Conservation (phyloP, 495 filamentous ascomycete genomes). For the Clavariopsis aquatica region DNA sequence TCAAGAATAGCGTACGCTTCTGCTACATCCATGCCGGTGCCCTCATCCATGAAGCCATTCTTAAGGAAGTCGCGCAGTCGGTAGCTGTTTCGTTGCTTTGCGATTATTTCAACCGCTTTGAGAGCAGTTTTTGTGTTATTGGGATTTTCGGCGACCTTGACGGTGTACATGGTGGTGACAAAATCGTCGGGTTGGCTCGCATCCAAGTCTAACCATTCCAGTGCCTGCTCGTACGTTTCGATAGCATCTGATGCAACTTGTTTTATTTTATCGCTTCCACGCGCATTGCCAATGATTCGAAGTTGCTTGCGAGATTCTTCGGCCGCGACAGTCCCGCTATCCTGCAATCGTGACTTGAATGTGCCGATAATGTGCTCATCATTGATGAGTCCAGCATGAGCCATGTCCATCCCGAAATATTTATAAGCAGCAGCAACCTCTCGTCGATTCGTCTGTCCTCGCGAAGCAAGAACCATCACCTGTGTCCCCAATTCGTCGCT, state of each 20-base stretch:
- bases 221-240: slow-evolving; percentile 62
- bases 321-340: slow-evolving; percentile 49
- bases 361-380: slow-evolving; percentile 61
- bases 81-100: slow-evolving; percentile 56
- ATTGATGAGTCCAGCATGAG: slow-evolving; percentile 44
- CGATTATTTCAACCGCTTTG: slow-evolving; percentile 60
- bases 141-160: slow-evolving; percentile 56
- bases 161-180: slow-evolving; percentile 58
- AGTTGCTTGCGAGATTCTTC: slow-evolving; percentile 55
- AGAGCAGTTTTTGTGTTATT: slow-evolving; percentile 52
- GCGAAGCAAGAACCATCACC: slow-evolving; percentile 47
- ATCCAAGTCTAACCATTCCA: slow-evolving; percentile 58
- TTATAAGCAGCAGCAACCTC: slow-evolving; percentile 54
- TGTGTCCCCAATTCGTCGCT: slow-evolving; percentile 49
- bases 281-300: slow-evolving; percentile 57
- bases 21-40: slow-evolving; percentile 58
- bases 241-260: slow-evolving; percentile 59
- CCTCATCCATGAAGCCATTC: slow-evolving; percentile 52
- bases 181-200: slow-evolving; percentile 59
- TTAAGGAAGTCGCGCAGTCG: slow-evolving; percentile 57
- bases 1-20: slow-evolving; percentile 60
- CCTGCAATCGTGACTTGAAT: slow-evolving; percentile 57
- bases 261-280: slow-evolving; percentile 56
- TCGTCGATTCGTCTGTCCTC: slow-evolving; percentile 45
- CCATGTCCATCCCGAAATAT: slow-evolving; percentile 52